phyloP scores from a whole-genome alignment of 2,329 filamentous ascomycete genomes.

The Talaromyces sp. region DNA sequence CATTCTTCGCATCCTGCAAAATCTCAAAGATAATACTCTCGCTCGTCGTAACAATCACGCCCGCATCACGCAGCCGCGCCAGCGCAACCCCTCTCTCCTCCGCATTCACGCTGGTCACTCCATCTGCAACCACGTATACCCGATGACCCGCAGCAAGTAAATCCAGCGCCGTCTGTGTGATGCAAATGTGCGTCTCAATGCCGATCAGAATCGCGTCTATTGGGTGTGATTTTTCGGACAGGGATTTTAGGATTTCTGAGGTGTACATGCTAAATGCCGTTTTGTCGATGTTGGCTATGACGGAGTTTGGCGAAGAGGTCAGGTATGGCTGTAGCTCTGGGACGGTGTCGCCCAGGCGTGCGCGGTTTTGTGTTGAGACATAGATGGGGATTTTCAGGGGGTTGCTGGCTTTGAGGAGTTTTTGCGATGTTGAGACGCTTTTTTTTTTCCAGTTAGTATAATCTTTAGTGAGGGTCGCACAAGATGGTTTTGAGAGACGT shows the following conservation, averaged over 20 bases:
- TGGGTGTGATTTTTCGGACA: conserved; percentile 8
- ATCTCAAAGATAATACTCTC: conserved; percentile 89
- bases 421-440: conserved; percentile 62
- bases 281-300: conserved; percentile 67
- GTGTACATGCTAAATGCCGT: conserved; percentile 85
- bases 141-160: conserved; percentile 67
- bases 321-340: conserved; percentile 56
- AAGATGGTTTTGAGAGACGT: conserved; percentile 22
- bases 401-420: conserved; percentile 58
- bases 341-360: conserved; percentile 75
- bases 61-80: conserved; percentile 67
- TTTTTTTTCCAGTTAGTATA: not conserved
- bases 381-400: conserved; percentile 64
- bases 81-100: conserved; percentile 78
- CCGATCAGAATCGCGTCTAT: conserved; percentile 73
- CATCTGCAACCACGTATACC: conserved; percentile 86
- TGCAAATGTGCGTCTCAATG: conserved; percentile 91
- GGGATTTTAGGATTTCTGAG: conserved; percentile 52
- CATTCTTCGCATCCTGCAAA: conserved; percentile 71
- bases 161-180: conserved; percentile 87
- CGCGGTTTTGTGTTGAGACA: conserved; percentile 77
- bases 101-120: conserved; percentile 78
- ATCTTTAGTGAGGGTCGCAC: not conserved
- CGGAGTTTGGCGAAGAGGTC: conserved; percentile 24
- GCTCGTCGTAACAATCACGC: conserved; percentile 75